A percentile compares a stretch with the other conserved stretches of the same genome.
phyloP scores from a whole-genome alignment of 495 filamentous ascomycete species.

The Jackrogersella minutella region DNA sequence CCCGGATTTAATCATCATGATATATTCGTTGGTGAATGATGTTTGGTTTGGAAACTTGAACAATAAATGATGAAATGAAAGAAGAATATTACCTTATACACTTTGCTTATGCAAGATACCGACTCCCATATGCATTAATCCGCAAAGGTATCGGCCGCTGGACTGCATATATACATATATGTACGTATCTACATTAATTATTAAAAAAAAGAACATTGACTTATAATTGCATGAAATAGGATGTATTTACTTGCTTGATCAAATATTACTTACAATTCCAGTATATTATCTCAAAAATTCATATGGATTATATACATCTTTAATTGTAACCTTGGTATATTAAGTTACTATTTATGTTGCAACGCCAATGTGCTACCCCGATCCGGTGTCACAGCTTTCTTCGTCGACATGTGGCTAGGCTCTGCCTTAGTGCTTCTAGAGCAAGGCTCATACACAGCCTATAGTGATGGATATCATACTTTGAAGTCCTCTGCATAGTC shows the following conservation, averaged over 20 bases:
- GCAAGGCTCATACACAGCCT: slow-evolving; percentile 24
- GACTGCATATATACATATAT: too few species aligned
- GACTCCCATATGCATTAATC: not conserved
- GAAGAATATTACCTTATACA: not conserved
- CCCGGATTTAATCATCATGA: not conserved
- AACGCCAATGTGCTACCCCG: slow-evolving; percentile 24
- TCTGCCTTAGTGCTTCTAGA: slow-evolving; percentile 8
- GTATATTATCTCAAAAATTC: too few species aligned
- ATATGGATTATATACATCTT: too few species aligned
- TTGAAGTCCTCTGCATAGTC: slow-evolving; percentile 24
- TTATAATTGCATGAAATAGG: not conserved
- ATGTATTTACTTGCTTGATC: not conserved
- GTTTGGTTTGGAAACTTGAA: not conserved
- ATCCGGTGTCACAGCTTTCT: not conserved
- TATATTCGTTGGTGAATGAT: not conserved
- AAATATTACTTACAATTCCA: not conserved
- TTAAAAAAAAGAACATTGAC: not conserved
- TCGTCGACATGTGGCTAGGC: slow-evolving; percentile 12
- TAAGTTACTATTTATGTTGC: slow-evolving; percentile 17
- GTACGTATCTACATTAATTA: too few species aligned
- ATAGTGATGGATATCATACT: slow-evolving; percentile 8
- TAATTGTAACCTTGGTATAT: not conserved
- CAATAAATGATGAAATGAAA: not conserved
- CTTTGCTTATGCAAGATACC: not conserved
- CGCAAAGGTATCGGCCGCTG: not conserved